Evolutionary conservation across 768 basidiomycete genomes (phyloP), one percentile per base, ranked within the genome.

Genomic region (Sarcomyxa edulis): DNA sequence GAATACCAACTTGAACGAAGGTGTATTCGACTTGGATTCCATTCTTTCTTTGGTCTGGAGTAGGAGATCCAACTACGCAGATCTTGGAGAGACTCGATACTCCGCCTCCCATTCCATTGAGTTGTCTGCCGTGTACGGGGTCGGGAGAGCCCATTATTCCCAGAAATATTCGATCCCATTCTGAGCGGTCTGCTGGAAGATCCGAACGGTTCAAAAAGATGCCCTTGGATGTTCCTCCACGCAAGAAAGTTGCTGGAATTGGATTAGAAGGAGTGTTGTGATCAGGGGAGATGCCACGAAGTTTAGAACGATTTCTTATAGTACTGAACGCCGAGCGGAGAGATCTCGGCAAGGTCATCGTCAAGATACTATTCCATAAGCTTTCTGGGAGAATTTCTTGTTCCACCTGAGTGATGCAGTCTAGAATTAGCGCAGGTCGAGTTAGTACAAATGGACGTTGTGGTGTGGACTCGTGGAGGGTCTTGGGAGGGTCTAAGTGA

Each of bases 131-230:
- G 47, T 84, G 61, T 39, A 71, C 62, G 2, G 77, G 67, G 50
- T 90, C 86, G 0, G 86, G 86, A 3, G 84, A 86, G n/a, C 85
- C 86, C 84, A 88, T 87, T 10, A 85, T 71, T 1, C 79, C 73
- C 7, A 81, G 68, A 47, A 87, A 81, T 33, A 85, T 76, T 22
- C 62, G 60, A 11, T 62, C 56, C 84, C 82, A 86, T 53, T 72
- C 58, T 0, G 63, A 48, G 10, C 52, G 62, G 39, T 75, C 63
- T 14, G 48, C 40, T 10, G 84, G 83, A 5, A 89, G 72, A 42
- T 71, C 51, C 3, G 58, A 54, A 6, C 65, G 68, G 36, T 75
- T 69, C 11, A 89, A 36, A 52, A 81, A 88, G 31, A 87, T 69
- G 3, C 85, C 86, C 55, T 87, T 86, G 14, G 84, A 87, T 2